Evolutionary conservation across 345 rosid species (phyloP).

Genomic region (Adansonia digitata): DNA sequence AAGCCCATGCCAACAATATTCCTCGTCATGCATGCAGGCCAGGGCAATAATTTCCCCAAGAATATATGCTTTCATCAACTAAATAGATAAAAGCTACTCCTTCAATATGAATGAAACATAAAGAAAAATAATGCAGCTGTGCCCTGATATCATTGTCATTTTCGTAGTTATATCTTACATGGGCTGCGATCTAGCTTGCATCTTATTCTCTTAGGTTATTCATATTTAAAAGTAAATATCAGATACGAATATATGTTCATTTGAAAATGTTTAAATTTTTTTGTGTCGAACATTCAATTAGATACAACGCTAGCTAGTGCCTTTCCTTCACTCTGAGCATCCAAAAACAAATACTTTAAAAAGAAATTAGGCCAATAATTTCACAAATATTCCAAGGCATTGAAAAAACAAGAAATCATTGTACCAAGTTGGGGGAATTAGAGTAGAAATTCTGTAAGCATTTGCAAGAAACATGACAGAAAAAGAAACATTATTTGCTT

Average conservation of each 20-base stretch:
- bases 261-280: no score
- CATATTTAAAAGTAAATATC: no score
- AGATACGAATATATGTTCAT: no score
- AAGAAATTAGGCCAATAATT: neutral
- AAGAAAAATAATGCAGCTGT: no score
- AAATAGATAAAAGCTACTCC: neutral
- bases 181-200: neutral
- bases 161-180: neutral
- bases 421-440: neutral
- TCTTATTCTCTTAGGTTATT: no score
- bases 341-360: no score
- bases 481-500: neutral
- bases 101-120: no score
- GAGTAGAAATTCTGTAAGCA: neutral
- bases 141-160: neutral
- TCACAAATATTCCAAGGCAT: neutral
- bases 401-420: neutral
- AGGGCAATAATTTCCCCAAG: neutral
- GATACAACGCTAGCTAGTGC: no score
- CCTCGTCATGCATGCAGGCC: neutral
- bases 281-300: no score
- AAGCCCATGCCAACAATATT: neutral
- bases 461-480: neutral
- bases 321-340: no score
- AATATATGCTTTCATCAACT: conserved; percentile 1